Evolutionary conservation across 2,329 filamentous ascomycete genomes (phyloP), one percentile per base, ranked within the genome.

Genomic region (Paracorniculantispora psalliotae): DNA sequence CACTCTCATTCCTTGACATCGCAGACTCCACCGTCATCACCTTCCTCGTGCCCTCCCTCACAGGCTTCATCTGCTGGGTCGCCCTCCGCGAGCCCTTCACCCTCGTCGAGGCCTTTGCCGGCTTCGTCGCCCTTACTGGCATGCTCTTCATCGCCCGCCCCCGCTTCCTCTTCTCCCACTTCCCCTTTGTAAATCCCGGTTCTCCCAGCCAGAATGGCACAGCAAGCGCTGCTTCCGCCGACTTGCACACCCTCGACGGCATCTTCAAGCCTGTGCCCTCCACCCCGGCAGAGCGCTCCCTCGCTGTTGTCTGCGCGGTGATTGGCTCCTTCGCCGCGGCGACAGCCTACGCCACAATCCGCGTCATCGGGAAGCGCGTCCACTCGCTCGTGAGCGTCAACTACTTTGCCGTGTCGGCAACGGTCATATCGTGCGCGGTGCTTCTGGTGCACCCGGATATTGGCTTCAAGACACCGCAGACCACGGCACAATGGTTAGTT

Each of bases 1-100:
- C 74, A 0, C 68, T 77, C 0, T 79, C 88, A 25, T 92, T 91
- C 63, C 81, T 94, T 0, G 87, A 89, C 1, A 79, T 94, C 1
- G 85, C 89, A 1, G 90, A 94, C 68, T 88, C 90, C 1, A 91
- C 88, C 0, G 89, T 92, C 25, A 86, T 94, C 35, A 91, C 88
- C 8, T 94, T 93, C 69, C 79, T 94, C 3, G 82, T 88, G 0
- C 90, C 90, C 0, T 86, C 87, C 8, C 77, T 91, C 9, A 85
- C 88, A 7, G 88, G 75, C 1, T 71, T 76, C 79, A 70, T 92
- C 81, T 81, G 86, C 78, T 64, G 91, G 84, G 70, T 90, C 15
- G 69, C 67, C 25, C 58, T 71, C 0, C 76, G 86, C 65, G 89
- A 93, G 71, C 85, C 87, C 0, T 93, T 91, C 67, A 89, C 87